Base-by-base conservation (phyloP, 805 yeast species). In the Brettanomyces bruxellensis region DNA sequence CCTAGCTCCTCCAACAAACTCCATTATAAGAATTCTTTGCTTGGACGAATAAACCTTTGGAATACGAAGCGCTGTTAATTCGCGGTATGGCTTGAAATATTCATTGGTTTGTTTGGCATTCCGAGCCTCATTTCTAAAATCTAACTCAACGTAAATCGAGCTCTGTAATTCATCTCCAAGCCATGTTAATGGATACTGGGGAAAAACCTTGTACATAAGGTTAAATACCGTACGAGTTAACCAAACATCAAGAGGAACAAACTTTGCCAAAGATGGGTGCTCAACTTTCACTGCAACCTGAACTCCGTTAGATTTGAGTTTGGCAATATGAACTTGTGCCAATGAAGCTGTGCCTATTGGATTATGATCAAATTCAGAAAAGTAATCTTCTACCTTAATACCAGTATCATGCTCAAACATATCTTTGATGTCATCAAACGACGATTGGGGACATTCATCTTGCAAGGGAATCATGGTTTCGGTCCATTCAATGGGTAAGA, bases 291-390 rank as follows among this genome's bases (percentile, higher is more conserved):
- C 95, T 1, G 99, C 99, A 3, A 91, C 98, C 56, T 72, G 77
- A 38, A 55, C 48, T 2, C 85, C 86, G 1, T 72, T 73, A 3
- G 60, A 66, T 47, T 68, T 73, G 45, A 90, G 60, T 2, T 63
- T 73, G 0, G 95, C 99, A 24, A 71, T 67, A 65, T 93, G 98
- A 4, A 93, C 99, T 59, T 93, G 99, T 0, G 99, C 99, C 52
- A 93, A 70, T 1, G 96, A 87, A 0, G 99, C 99, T 4, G 87
- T 95, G 1, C 99, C 99, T 38, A 93, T 81, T 0, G 99, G 99
- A 8, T 60, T 64, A 0, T 76, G 72, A 49, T 83, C 76, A 57
- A 93, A 86, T 37, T 73, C 78, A 8, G 67, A 61, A 61, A 93
- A 93, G 38, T 79, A 53, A 0, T 85, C 93, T 18, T 72, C 74